Conservation (phyloP, 2,329 filamentous ascomycete species). For the Hawksworthiomyces lignivorus region DNA sequence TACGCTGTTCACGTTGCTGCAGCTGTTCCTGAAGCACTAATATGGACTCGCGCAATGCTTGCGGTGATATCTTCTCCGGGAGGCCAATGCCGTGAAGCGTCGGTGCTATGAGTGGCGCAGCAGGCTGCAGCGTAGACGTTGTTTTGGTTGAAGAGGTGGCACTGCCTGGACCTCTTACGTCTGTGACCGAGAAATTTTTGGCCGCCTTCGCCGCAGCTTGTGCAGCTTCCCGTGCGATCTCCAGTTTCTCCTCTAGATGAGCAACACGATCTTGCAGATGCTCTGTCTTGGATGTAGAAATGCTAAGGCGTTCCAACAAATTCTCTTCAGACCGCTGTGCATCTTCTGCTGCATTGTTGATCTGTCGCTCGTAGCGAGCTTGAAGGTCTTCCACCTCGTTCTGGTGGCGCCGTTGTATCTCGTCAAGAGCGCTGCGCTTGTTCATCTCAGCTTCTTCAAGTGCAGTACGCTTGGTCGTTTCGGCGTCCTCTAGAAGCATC, state of each 20-base stretch:
- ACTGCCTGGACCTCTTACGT: no score
- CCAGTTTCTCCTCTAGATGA: conserved; percentile 83
- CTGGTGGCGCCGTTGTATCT: conserved; percentile 51
- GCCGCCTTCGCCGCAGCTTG: conserved; percentile 73
- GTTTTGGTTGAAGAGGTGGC: conserved; percentile 7
- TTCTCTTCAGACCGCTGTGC: conserved; percentile 72
- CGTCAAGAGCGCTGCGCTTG: conserved; percentile 41
- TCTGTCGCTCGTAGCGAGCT: conserved; percentile 64
- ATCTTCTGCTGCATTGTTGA: conserved; percentile 72
- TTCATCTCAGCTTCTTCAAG: conserved; percentile 4
- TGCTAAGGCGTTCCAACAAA: conserved; percentile 69
- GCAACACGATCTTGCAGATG: conserved; percentile 78
- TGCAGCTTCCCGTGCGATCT: conserved; percentile 82
- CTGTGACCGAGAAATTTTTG: no score
- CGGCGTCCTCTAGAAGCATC: conserved; percentile 74
- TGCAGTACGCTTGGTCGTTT: conserved; percentile 47
- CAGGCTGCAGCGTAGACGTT: conserved; percentile 19
- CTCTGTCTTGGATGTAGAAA: conserved; percentile 77
- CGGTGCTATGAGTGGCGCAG: conserved; percentile 25
- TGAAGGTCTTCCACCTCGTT: conserved; percentile 68
- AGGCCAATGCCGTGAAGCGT: conserved; percentile 39
- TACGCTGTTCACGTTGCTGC: conserved; percentile 83
- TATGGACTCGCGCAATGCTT: conserved; percentile 91
- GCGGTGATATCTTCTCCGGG: conserved; percentile 84
- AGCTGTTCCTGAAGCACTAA: conserved; percentile 94